Base-by-base conservation (phyloP, 192 early-diverging fungal genomes). In the Backusella liffmaniae region DNA sequence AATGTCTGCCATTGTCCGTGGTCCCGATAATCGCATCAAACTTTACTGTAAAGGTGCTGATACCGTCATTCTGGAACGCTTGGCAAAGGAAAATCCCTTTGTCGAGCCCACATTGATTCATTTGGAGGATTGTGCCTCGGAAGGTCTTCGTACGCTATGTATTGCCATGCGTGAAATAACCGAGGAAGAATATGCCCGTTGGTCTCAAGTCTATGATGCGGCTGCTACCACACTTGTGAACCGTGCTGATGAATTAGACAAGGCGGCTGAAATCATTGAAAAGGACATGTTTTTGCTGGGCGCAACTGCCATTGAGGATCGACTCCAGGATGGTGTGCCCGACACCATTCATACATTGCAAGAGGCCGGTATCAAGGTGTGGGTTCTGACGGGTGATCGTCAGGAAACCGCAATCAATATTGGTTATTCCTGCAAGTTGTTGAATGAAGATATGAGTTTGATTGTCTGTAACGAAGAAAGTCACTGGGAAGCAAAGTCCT, bases 381-480 rank as follows among this genome's bases (percentile, higher is more conserved):
- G 97, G 97, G 96, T 99, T 8, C 84, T 99, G 77, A 99, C 98
- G 5, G 98, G 98, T 67, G 98, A 99, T 84, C 82, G 96, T 42
- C 97, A 98, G 81, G 98, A 99, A 82, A 99, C 98, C 5, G 98
- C 98, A 35, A 98, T 99, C 87, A 98, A 99, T 81, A 98, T 99
- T 83, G 98, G 96, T 15, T 97, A 96, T 77, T 94, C 92, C 42
- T 98, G 96, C 85, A 97, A 98, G 83, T 86, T 99, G 32, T 91
- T 99, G 72, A 94, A 95, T 42, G 97, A 98, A 77, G 97, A 97
- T 74, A 98, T 98, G 95, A 92, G 92, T 53, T 84, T 99, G 26
- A 94, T 99, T 67, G 86, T 98, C 68, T 94, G 95, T 81, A 99
- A 97, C 80, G 95, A 98, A 82, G 86, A 91, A 26, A 97, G 89